A percentile compares a stretch with the other conserved stretches of the same genome.
Conservation (phyloP, 345 rosid genomes). For the Linum lewisii region DNA sequence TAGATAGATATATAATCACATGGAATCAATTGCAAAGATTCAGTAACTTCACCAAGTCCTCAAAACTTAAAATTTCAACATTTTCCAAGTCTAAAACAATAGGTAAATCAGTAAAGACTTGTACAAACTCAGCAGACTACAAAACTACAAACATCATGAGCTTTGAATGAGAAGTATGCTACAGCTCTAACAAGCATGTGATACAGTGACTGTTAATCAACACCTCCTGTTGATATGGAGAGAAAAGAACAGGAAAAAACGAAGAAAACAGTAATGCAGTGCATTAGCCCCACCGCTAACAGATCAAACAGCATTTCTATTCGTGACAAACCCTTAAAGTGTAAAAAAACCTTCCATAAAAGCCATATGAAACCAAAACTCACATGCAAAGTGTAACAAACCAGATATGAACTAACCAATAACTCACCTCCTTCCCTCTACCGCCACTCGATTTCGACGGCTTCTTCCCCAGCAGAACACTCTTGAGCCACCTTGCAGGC, state of each 20-base stretch:
- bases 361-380: background rate
- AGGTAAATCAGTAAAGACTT: background rate
- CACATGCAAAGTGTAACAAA: background rate
- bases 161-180: background rate
- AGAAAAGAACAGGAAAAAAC: background rate
- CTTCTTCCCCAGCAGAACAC: constrained; percentile 73
- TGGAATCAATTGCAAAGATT: no score
- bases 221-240: background rate
- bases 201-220: background rate
- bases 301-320: background rate
- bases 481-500: constrained; percentile 76
- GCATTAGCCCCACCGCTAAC: background rate
- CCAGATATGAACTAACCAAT: background rate
- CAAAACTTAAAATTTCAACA: no score
- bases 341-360: background rate
- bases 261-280: background rate
- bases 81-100: background rate
- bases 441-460: constrained; percentile 47
- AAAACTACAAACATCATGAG: background rate
- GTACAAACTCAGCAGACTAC: background rate
- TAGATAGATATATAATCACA: no score
- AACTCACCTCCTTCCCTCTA: constrained; percentile 58
- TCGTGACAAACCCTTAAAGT: background rate
- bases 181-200: background rate
- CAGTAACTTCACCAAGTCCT: no score